These are phyloP conservation scores for Rosa chinensis DNA, from an alignment of 306 rosid species.

Conservation along the genomic window DNA sequence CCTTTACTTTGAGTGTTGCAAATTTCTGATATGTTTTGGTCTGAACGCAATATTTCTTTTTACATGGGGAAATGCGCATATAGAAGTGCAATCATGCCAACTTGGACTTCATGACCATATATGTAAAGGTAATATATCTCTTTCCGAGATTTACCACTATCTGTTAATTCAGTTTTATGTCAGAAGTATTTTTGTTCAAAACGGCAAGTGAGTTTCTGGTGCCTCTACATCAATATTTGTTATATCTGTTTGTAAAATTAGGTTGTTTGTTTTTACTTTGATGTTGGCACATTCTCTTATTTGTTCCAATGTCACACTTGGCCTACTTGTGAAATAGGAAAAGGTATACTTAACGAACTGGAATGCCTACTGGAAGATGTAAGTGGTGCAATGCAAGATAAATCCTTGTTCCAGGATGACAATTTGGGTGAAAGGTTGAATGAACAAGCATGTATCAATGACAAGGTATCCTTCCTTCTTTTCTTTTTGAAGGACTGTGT, in stretches of 20 bases:
- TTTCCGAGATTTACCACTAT: background rate
- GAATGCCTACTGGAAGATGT: conserved; percentile 50
- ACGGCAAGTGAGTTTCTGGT: background rate
- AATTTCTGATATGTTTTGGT: background rate
- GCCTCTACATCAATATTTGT: background rate
- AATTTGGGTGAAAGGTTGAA: conserved; percentile 33
- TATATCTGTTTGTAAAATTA: background rate
- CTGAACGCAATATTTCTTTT: conserved; percentile 21
- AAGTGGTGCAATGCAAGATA: conserved; percentile 35
- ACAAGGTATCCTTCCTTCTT: conserved; percentile 36
- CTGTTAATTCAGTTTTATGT: background rate
- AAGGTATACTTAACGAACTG: conserved; percentile 49
- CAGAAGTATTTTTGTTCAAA: background rate
- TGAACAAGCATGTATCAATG: conserved; percentile 26
- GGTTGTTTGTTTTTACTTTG: background rate
- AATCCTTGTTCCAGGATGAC: conserved; percentile 19
- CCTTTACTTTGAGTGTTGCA: conserved; percentile 15
- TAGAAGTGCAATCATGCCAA: conserved; percentile 68
- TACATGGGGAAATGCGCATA: conserved; percentile 29
- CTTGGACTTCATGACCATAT: conserved; percentile 58
- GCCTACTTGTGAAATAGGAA: conserved; percentile 34
- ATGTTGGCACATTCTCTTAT: background rate
- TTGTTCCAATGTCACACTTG: background rate
- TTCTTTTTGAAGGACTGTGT: conserved; percentile 8
- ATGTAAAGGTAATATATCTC: conserved; percentile 43